phyloP scores from a whole-genome alignment of 2,329 filamentous ascomycete species.

The Phialophora expanda region DNA sequence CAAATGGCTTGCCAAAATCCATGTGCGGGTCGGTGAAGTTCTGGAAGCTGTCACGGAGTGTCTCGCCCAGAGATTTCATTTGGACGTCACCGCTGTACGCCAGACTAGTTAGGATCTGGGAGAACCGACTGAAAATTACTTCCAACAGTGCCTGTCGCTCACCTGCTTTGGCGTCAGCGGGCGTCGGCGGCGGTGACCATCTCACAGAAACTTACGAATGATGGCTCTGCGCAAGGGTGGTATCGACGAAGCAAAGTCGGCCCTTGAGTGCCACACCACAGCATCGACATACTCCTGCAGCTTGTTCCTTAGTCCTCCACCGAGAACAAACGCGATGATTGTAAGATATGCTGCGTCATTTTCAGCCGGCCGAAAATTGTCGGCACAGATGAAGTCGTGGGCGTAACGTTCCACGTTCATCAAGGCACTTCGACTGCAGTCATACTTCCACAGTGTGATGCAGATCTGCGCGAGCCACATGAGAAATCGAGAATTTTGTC shows the following conservation, averaged over 20 bases:
- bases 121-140: slow-evolving; percentile 9
- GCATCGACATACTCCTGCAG: slow-evolving; percentile 18
- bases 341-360: slow-evolving; percentile 18
- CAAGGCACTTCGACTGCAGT: background rate
- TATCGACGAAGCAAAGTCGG: slow-evolving; percentile 1
- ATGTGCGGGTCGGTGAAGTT: background rate
- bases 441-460: slow-evolving; percentile 17
- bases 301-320: background rate
- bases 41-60: background rate
- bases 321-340: slow-evolving; percentile 16
- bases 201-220: slow-evolving; percentile 4
- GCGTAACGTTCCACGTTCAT: background rate
- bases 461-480: slow-evolving; percentile 10
- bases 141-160: slow-evolving; percentile 11
- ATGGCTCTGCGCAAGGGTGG: slow-evolving; percentile 9
- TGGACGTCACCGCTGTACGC: background rate
- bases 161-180: slow-evolving; percentile 4
- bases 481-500: slow-evolving; percentile 9
- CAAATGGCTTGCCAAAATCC: slow-evolving; percentile 9
- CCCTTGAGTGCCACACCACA: slow-evolving; percentile 14
- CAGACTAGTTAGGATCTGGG: background rate
- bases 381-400: background rate
- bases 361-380: background rate
- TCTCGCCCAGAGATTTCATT: background rate
- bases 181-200: background rate